phyloP scores from a whole-genome alignment of 106 monocot species.

The Posidonia australis region DNA sequence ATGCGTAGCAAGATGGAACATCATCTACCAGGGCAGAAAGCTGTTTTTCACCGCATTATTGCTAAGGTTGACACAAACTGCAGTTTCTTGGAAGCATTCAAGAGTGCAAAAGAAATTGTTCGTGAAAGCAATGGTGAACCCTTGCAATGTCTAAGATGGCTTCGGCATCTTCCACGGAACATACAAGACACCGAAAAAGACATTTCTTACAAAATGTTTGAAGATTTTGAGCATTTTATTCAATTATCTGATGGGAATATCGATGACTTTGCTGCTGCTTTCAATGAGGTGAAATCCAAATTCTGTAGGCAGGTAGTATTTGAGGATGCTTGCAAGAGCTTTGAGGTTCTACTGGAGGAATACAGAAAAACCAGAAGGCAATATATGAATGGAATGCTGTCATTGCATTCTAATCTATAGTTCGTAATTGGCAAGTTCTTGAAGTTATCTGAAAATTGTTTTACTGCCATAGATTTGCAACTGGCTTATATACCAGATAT shows the following conservation, averaged over 20 bases:
- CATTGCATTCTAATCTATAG: constrained; percentile 22
- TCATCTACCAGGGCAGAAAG: constrained; percentile 14
- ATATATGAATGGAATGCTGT: constrained; percentile 73
- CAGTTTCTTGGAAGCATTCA: constrained; percentile 45
- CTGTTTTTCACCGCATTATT: constrained; percentile 40
- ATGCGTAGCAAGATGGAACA: constrained; percentile 2
- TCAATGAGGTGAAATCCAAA: constrained; percentile 27
- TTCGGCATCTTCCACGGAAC: constrained; percentile 38
- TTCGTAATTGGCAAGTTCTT: not conserved
- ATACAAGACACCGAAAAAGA: constrained; percentile 14
- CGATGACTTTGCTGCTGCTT: constrained; percentile 25
- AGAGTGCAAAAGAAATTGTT: constrained; percentile 19
- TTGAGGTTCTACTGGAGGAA: constrained; percentile 36
- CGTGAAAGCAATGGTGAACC: constrained; percentile 28
- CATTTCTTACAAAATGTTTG: constrained; percentile 25
- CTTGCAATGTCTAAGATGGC: constrained; percentile 74
- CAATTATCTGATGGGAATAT: constrained; percentile 9
- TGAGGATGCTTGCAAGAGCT: constrained; percentile 51
- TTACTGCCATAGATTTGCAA: too few species aligned
- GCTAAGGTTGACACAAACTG: constrained; percentile 24
- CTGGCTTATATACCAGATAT: too few species aligned
- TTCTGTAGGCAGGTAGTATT: constrained; percentile 54
- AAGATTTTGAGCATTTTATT: constrained; percentile 33
- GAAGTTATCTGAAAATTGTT: too few species aligned
- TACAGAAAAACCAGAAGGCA: constrained; percentile 66